phyloP scores from a whole-genome alignment of 305 asterid genomes.

The Euphrasia arctica region DNA sequence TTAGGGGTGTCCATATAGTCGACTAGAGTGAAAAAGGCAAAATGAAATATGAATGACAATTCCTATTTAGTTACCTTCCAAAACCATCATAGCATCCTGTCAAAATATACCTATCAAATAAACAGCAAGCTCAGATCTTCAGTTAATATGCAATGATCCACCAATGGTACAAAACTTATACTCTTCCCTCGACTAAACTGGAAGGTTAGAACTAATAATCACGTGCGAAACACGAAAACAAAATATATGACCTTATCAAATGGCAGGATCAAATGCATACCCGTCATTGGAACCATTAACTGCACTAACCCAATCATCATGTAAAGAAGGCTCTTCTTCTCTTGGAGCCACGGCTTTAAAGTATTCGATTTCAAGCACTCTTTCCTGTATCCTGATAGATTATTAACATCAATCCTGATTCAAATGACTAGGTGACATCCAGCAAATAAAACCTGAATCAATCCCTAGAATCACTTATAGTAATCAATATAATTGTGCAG shows the following conservation, averaged over 20 bases:
- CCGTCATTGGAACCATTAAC: constrained; percentile 71
- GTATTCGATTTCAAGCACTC: constrained; percentile 82
- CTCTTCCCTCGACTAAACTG: constrained; percentile 13
- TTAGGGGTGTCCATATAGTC: constrained; percentile 14
- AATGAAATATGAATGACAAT: constrained; percentile 16
- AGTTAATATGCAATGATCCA: not conserved
- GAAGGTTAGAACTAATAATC: constrained; percentile 14
- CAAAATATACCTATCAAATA: constrained; percentile 55
- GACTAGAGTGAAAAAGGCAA: constrained; percentile 12
- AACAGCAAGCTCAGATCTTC: constrained; percentile 20
- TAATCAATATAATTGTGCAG: not conserved
- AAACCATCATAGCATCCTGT: constrained; percentile 91
- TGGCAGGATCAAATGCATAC: constrained; percentile 37
- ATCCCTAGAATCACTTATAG: no score
- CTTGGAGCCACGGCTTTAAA: constrained; percentile 81
- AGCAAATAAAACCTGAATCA: no score
- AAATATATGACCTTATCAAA: constrained; percentile 14
- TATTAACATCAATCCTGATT: not conserved
- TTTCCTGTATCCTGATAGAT: constrained; percentile 48
- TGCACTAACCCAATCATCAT: constrained; percentile 96
- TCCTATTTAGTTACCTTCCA: constrained; percentile 59
- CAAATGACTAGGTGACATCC: no score
- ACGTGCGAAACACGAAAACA: not conserved
- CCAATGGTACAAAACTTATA: not conserved
- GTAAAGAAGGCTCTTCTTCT: constrained; percentile 74